Percentiles rank a stretch among this genome's conserved stretches.
Conservation (phyloP, 1,284 basidiomycete species). For the Pseudozyma sp. region DNA sequence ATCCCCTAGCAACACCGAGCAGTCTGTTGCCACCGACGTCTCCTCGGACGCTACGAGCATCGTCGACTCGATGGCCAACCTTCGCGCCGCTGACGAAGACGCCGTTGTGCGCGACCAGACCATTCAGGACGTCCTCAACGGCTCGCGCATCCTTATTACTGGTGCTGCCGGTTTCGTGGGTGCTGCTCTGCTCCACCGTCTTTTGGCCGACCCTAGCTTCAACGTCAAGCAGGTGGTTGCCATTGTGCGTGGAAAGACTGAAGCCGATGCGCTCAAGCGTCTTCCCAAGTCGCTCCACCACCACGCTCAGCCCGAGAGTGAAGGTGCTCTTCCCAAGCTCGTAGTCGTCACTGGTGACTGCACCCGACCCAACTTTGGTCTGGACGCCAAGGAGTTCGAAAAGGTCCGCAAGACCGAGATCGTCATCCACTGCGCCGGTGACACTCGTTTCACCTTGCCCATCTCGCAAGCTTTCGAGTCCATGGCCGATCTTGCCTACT, state of each 20-base stretch:
- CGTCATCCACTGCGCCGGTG: constrained; percentile 52
- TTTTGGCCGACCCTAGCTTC: constrained; percentile 31
- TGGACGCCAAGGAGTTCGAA: constrained; percentile 36
- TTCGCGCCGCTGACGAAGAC: constrained; percentile 23
- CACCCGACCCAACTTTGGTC: constrained; percentile 42
- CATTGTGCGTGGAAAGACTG: constrained; percentile 44
- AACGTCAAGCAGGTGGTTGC: constrained; percentile 48
- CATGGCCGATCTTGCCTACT: constrained; percentile 47
- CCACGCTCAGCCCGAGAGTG: constrained; percentile 24
- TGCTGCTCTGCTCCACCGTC: constrained; percentile 41
- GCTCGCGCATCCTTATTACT: constrained; percentile 44
- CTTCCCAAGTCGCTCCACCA: constrained; percentile 43
- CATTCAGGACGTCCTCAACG: constrained; percentile 35
- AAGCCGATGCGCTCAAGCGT: constrained; percentile 40
- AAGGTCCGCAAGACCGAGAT: constrained; percentile 49
- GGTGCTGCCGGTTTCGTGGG: constrained; percentile 53
- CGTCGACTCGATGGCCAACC: constrained; percentile 22
- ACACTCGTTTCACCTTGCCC: constrained; percentile 48
- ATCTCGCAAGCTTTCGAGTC: constrained; percentile 38
- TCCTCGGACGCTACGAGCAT: constrained; percentile 37
- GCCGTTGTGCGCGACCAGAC: constrained; percentile 20
- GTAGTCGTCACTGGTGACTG: constrained; percentile 50
- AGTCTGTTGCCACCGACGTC: constrained; percentile 34
- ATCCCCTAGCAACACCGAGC: constrained; percentile 34
- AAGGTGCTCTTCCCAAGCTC: constrained; percentile 32